Evolutionary conservation across 139 green algal genomes (phyloP).

Genomic region (Asterochloris erici): DNA sequence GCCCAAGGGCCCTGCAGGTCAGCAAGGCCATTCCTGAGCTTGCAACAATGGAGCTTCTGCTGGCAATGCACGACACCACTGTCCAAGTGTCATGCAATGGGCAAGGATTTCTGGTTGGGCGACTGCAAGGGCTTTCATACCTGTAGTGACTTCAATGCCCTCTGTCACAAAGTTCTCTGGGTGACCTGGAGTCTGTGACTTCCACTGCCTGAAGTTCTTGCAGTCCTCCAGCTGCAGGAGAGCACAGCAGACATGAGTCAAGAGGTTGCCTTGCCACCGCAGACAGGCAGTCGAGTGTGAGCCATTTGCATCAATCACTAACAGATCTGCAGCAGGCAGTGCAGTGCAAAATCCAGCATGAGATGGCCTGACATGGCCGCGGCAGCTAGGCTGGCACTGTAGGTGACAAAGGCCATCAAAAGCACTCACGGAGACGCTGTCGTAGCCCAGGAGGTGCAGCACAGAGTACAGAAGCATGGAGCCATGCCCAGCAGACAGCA

Average conservation of each 20-base stretch:
- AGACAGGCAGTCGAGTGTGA: background rate
- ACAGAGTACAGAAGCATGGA: constrained; percentile 99
- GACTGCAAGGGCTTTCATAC: constrained; percentile 6
- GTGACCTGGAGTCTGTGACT: constrained; percentile 90
- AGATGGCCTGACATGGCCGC: background rate
- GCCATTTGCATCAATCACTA: background rate
- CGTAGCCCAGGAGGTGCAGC: constrained; percentile 94
- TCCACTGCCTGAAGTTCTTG: constrained; percentile 97
- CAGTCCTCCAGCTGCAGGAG: constrained; percentile 86
- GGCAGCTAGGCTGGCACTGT: background rate
- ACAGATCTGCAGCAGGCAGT: background rate
- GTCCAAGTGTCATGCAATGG: background rate
- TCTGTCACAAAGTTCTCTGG: constrained; percentile 97
- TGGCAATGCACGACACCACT: too few species aligned
- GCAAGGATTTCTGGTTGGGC: background rate
- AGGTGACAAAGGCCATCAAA: background rate
- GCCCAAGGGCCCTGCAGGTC: constrained; percentile 82
- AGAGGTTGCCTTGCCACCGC: background rate
- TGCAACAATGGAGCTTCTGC: too few species aligned
- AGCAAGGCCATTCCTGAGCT: background rate
- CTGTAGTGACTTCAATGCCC: constrained; percentile 97
- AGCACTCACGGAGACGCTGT: constrained; percentile 67
- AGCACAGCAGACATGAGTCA: background rate
- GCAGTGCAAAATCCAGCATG: background rate
- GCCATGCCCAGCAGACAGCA: constrained; percentile 97